phyloP scores from a whole-genome alignment of 1,284 basidiomycete species.

The Pyrrhoderma noxium region DNA sequence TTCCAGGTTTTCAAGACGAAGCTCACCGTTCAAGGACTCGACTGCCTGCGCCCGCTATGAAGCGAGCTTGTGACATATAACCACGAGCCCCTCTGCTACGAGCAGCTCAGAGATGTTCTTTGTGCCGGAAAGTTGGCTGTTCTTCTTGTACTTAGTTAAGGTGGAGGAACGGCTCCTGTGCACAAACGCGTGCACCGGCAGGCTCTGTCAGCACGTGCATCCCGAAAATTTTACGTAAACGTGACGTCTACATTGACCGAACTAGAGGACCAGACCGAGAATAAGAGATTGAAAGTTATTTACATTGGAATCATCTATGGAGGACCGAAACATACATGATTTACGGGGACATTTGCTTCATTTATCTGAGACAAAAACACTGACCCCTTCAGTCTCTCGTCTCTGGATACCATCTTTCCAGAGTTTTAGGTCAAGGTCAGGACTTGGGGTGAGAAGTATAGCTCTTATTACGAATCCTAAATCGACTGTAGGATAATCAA shows the following conservation, averaged over 20 bases:
- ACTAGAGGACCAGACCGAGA: no score
- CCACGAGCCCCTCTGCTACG: background rate
- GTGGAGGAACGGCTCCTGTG: background rate
- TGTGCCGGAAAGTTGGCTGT: no score
- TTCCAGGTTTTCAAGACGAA: background rate
- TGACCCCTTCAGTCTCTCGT: background rate
- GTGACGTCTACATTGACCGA: no score
- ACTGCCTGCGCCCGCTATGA: conserved; percentile 7
- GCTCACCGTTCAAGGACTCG: conserved; percentile 12
- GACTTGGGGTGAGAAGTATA: conserved; percentile 11
- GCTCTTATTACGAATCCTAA: conserved; percentile 8
- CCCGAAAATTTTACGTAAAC: background rate
- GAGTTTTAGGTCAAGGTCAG: conserved; percentile 9
- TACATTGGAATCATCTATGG: no score
- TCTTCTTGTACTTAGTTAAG: background rate
- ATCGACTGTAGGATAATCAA: conserved; percentile 10
- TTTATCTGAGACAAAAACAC: no score
- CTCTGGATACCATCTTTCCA: conserved; percentile 12
- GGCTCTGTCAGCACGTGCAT: background rate
- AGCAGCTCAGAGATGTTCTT: background rate
- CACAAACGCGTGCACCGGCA: background rate
- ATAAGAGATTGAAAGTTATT: no score
- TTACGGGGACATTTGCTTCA: no score
- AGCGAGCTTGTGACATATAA: conserved; percentile 11
- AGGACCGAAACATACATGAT: no score